A percentile compares a stretch with the other conserved stretches of the same genome.
These are phyloP conservation scores for Exserohilum rostratum DNA, from an alignment of 2,329 filamentous ascomycete genomes.

Conservation along the genomic window DNA sequence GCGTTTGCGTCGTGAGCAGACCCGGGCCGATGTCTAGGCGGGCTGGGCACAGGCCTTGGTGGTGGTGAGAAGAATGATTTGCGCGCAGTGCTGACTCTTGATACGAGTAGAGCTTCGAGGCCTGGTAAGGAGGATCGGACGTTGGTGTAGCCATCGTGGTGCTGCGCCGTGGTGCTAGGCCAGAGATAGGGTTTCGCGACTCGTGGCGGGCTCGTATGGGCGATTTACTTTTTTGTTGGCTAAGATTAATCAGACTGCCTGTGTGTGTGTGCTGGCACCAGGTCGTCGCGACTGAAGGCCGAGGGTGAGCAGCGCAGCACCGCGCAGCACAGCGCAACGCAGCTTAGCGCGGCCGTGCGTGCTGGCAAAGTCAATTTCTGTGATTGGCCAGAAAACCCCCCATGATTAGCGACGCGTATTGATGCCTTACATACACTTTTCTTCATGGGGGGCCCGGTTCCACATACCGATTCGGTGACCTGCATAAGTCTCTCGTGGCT, in stretches of 20 bases:
- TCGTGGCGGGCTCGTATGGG: background rate
- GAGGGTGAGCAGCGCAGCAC: no score
- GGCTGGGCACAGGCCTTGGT: background rate
- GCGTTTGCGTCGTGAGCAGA: background rate
- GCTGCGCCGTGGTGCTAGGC: background rate
- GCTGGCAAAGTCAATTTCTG: background rate
- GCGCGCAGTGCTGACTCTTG: conserved; percentile 9
- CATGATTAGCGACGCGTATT: conserved; percentile 7
- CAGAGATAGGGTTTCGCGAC: background rate
- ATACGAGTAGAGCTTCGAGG: conserved; percentile 7
- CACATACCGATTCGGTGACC: conserved; percentile 11
- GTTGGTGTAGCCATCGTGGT: background rate
- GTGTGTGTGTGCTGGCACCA: no score
- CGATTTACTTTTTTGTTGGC: no score
- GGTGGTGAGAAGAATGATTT: background rate
- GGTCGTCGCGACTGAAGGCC: no score
- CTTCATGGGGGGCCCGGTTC: conserved; percentile 2
- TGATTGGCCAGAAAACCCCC: conserved; percentile 3
- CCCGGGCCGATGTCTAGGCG: background rate
- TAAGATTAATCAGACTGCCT: no score
- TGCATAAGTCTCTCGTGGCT: conserved; percentile 19
- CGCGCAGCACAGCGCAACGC: background rate
- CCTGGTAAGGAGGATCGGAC: conserved; percentile 6
- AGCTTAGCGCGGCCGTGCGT: conserved; percentile 4
- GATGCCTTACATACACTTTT: conserved; percentile 2